Evolutionary conservation across 2,329 filamentous ascomycete species (phyloP), one percentile per base, ranked within the genome.

Genomic region (Colletotrichum paranaense): DNA sequence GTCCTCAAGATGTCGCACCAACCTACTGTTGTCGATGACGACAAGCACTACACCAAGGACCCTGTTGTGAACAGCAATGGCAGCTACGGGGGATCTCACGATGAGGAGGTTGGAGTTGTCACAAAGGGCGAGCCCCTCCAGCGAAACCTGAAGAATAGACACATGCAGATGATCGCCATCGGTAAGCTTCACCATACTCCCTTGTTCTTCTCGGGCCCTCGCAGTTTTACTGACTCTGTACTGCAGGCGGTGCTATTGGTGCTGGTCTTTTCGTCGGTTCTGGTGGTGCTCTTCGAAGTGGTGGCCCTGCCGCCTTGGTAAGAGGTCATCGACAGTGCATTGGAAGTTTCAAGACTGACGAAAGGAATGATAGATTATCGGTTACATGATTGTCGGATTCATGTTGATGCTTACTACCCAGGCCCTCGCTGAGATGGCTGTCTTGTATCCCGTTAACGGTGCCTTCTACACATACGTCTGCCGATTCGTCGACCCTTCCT

Each of bases 251-350:
- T 73, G 89, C 88, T n/a, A 91, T 91, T 68, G 89, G 89, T 80
- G 89, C 89, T 78, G 89, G 89, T 83, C 89, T 91, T 83, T 91
- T 91, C 80, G 89, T 91, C 78, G 88, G 89, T 76, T 89, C 88
- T 49, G 89, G 89, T 75, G 79, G 82, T 76, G 89, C 89, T 59
- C 81, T 91, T 24, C 77, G 78, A 74, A 84, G 81, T 68, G 89
- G 89, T 82, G 82, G 86, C 5, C 86, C 86, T 46, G 85, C 78
- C 4, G 82, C 83, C 42, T 76, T 88, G 38, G 85, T 94, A 74
- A 19, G 62, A 19, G 14, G 35, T 38, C 19, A 5, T 24, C 24
- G 28, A 35, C 24, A 5, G 5, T 12, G 38, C n/a, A 19, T 11
- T 24, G 22, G 28, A 4, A 46, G 16, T 4, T n/a, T n/a, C 38